Evolutionary conservation across 2,329 filamentous ascomycete genomes (phyloP), one percentile per base, ranked within the genome.

Genomic region (Fusarium pseudocircinatum): DNA sequence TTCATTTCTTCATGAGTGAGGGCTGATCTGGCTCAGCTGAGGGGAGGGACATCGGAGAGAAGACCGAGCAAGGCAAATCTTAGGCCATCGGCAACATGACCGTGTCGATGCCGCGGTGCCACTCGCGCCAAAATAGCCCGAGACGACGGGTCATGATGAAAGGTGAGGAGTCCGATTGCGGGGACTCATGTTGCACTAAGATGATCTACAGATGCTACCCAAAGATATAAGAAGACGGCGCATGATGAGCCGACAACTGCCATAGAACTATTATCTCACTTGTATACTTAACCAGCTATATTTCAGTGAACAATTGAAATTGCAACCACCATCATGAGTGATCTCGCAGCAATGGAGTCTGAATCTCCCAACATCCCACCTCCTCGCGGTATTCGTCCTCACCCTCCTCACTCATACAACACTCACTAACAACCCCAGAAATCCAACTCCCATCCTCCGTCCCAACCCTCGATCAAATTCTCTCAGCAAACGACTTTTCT

Each of bases 401-500:
- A 40, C 8, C 7, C 12, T n/a, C 11, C 26, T 47, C n/a, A 20
- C 30, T 22, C 4, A 42, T n/a, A 4, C 11, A 20, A 24, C 53
- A 43, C n/a, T 26, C 12, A 28, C 37, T 61, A 47, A 73, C 57
- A 65, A 37, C 4, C 2, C 2, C 24, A 78, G 73, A 66, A 24
- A 37, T 77, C 26, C 37, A 72, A 32, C 63, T 76, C 11, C 73
- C 71, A 0, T 40, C 63, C 6, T 44, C 63, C 3, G 63, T 78
- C 36, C 76, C 77, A 6, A 52, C 52, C 3, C 68, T 80, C 9
- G 50, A 67, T 6, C 56, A 76, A 13, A 77, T 80, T 47, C 67
- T 80, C 37, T 80, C 74, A 7, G 77, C 79, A 28, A 68, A 90
- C 69, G 91, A 93, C 81, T 92, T 92, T 76, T 86, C 89, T 58